phyloP scores from a whole-genome alignment of 129 eudicot genomes.

The Mikania micrantha region DNA sequence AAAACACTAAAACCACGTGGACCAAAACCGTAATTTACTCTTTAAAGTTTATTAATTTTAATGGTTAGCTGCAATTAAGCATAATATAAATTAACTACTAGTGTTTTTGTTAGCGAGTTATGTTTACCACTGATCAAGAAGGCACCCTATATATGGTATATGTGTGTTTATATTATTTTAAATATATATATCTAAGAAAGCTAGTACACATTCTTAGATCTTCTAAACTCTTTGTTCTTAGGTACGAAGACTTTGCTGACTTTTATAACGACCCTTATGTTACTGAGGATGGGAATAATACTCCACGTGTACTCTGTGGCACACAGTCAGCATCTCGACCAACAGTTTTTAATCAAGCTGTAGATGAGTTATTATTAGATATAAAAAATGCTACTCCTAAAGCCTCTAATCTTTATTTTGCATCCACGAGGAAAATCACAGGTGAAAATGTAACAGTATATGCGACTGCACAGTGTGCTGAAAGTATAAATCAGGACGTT shows the following conservation, averaged over 20 bases:
- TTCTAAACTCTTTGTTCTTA: conserved; percentile 1
- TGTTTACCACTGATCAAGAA: too few species aligned
- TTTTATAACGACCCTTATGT: conserved; percentile 27
- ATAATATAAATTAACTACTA: too few species aligned
- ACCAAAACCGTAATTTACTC: too few species aligned
- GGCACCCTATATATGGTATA: too few species aligned
- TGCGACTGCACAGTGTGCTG: conserved; percentile 44
- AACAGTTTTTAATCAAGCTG: conserved; percentile 23
- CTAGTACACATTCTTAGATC: too few species aligned
- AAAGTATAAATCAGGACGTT: conserved; percentile 11
- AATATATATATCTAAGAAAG: too few species aligned
- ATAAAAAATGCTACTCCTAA: conserved; percentile 49
- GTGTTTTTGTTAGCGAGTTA: too few species aligned
- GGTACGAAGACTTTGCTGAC: conserved; percentile 53
- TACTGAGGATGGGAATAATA: conserved; percentile 34
- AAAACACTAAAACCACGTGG: too few species aligned
- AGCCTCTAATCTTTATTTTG: conserved; percentile 40
- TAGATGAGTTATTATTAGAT: conserved; percentile 27
- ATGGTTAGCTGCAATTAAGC: too few species aligned
- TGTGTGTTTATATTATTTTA: too few species aligned
- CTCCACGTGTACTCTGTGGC: conserved; percentile 43
- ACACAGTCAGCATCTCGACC: conserved; percentile 35
- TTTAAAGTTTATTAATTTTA: too few species aligned
- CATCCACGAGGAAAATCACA: conserved; percentile 27
- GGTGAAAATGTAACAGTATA: conserved; percentile 34